Base-by-base conservation (phyloP, 768 basidiomycete species). In the Dentipellis sp. region DNA sequence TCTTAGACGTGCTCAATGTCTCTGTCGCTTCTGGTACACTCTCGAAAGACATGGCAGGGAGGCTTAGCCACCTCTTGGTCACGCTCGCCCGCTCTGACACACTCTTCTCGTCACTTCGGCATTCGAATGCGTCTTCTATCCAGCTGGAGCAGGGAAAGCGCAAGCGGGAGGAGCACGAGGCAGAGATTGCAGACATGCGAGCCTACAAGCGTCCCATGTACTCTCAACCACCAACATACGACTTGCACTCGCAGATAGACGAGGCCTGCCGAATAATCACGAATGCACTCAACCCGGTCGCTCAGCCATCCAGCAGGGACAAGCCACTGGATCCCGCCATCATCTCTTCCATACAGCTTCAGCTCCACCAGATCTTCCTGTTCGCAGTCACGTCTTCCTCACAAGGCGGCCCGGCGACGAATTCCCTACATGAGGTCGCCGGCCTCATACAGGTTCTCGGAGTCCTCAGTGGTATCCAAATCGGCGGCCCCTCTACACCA, bases 381-480 rank as follows among this genome's bases (percentile, higher is more conserved):
- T 91, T 91, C 65, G 80, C 84, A 1, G 82, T 88, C 56, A 90
- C 86, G 10, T 86, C 83, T 37, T 59, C 64, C 3, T 65, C 59
- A 3, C 60, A 59, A 34, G 68, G 56, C 23, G 82, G 79, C 34
- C 71, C 65, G 50, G 77, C 78, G 52, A 80, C 78, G 71, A 77
- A 78, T 55, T 72, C 75, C 0, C 70, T 91, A 1, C 86, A 88
- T 65, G 88, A 91, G 67, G 79, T 91, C 40, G 80, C 83, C 45
- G 86, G 86, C n/a, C 75, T 91, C 53, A 86, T 91, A 56, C 88
- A 91, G 63, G 86, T 90, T 59, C 77, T 91, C 46, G 88, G 88
- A 17, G 84, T 91, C 36, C 78, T 91, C 57, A 87, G 83, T 58
- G 86, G 84, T 1, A 83, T 88, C 45, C 86, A 82, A 62, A 90